Percentiles rank a stretch among this genome's conserved stretches.
Conservation (phyloP, 2,329 filamentous ascomycete species). For the Monilinia fructigena region DNA sequence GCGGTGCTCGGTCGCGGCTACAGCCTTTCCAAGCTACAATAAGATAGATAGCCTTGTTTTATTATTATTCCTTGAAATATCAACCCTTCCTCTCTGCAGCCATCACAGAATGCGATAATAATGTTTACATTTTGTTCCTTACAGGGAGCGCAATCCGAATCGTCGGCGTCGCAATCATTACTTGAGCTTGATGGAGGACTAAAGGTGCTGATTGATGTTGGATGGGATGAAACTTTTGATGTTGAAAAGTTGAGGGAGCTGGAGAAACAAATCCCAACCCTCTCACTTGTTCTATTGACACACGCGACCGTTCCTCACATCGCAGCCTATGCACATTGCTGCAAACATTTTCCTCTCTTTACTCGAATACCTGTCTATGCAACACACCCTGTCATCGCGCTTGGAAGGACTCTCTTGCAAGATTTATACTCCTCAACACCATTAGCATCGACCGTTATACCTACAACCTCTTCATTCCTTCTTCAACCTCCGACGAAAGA, state of each 20-base stretch:
- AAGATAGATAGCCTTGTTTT: conserved; percentile 3
- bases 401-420: conserved; percentile 85
- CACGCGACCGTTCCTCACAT: conserved; percentile 91
- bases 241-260: conserved; percentile 78
- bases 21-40: conserved; percentile 15
- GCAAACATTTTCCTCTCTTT: conserved; percentile 92
- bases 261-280: conserved; percentile 86
- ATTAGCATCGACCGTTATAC: conserved; percentile 80
- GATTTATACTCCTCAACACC: conserved; percentile 91
- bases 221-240: conserved; percentile 93
- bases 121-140: conserved; percentile 98
- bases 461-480: conserved; percentile 67
- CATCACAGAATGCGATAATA: conserved; percentile 33
- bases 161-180: conserved; percentile 87
- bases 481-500: conserved; percentile 73
- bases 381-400: conserved; percentile 86
- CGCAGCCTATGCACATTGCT: conserved; percentile 92
- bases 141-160: conserved; percentile 85
- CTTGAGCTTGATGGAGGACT: conserved; percentile 95
- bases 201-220: conserved; percentile 90
- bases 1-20: conserved; percentile 9
- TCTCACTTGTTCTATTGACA: conserved; percentile 91
- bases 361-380: conserved; percentile 91
- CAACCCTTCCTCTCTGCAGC: not conserved
- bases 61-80: not conserved